Evolutionary conservation across 441 rosid species (phyloP).

Genomic region (Gossypium lobatum): DNA sequence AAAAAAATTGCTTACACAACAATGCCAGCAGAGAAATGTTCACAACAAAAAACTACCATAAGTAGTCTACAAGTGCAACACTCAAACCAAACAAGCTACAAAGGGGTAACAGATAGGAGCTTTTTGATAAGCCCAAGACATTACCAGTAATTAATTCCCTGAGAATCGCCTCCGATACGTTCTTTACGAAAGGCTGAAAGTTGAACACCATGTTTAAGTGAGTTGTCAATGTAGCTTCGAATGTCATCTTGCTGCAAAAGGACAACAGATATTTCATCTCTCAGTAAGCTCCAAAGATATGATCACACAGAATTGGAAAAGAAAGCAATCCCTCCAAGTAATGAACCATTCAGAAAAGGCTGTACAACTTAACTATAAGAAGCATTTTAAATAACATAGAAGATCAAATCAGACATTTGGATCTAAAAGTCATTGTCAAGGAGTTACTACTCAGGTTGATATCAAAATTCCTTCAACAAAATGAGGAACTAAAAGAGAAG

Average conservation of each 20-base stretch:
- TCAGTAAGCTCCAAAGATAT: conserved; percentile 3
- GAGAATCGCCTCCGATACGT: conserved; percentile 92
- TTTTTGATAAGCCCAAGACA: conserved; percentile 16
- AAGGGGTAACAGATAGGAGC: not conserved
- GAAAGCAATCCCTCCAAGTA: not conserved
- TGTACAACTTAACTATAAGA: not conserved
- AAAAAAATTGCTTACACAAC: conserved; percentile 14
- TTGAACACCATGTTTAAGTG: conserved; percentile 77
- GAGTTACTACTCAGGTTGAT: not conserved
- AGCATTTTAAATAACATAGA: not conserved
- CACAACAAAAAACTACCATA: conserved; percentile 4
- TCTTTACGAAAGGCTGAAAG: conserved; percentile 86
- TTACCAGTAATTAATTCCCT: conserved; percentile 90
- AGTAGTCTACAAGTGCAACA: conserved; percentile 2
- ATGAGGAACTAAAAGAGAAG: not conserved
- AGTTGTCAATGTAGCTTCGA: conserved; percentile 76
- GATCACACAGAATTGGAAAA: not conserved
- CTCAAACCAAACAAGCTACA: conserved; percentile 6
- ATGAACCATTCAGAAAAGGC: not conserved
- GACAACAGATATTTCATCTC: not conserved
- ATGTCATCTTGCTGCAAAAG: conserved; percentile 92
- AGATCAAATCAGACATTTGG: not conserved
- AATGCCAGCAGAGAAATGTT: not conserved
- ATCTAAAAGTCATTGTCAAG: not conserved
- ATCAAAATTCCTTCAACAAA: not conserved